phyloP scores from a whole-genome alignment of 192 early-diverging fungal species.

The Dissophora ornata region DNA sequence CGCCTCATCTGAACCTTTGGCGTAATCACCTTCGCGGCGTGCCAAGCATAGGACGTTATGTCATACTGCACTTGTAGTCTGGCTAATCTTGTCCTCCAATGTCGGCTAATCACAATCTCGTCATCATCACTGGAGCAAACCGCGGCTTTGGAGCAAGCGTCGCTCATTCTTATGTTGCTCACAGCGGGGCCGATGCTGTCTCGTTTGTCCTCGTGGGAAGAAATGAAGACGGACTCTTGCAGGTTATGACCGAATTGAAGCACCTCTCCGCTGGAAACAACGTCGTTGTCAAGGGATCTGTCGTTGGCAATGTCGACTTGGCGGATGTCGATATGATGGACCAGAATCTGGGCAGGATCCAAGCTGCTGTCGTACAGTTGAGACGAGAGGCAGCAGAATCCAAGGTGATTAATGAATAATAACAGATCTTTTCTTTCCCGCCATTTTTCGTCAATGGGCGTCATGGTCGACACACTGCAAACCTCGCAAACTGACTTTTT shows the following conservation, averaged over 20 bases:
- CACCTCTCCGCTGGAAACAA: background rate
- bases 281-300: slow-evolving; percentile 21
- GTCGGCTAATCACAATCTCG: slow-evolving; percentile 47
- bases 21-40: too few relatives aligned
- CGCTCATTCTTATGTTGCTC: slow-evolving; percentile 52
- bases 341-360: slow-evolving; percentile 27
- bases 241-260: slow-evolving; percentile 28
- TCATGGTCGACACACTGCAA: too few relatives aligned
- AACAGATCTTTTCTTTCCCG: too few relatives aligned
- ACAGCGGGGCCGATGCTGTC: slow-evolving; percentile 31
- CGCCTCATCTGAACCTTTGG: too few relatives aligned
- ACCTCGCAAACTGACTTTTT: too few relatives aligned
- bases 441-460: too few relatives aligned
- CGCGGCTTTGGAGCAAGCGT: slow-evolving; percentile 72
- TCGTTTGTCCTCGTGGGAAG: slow-evolving; percentile 73
- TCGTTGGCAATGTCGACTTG: slow-evolving; percentile 49
- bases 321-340: slow-evolving; percentile 24
- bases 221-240: slow-evolving; percentile 39
- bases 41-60: too few relatives aligned
- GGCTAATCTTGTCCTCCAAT: too few relatives aligned
- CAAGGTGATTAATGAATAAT: slow-evolving; percentile 19
- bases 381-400: slow-evolving; percentile 23
- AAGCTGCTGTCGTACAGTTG: slow-evolving; percentile 10
- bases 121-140: slow-evolving; percentile 74
- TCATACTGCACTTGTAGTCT: too few relatives aligned